Evolutionary conservation across 2,329 filamentous ascomycete species (phyloP).

Genomic region (Leptosphaerulina australis): DNA sequence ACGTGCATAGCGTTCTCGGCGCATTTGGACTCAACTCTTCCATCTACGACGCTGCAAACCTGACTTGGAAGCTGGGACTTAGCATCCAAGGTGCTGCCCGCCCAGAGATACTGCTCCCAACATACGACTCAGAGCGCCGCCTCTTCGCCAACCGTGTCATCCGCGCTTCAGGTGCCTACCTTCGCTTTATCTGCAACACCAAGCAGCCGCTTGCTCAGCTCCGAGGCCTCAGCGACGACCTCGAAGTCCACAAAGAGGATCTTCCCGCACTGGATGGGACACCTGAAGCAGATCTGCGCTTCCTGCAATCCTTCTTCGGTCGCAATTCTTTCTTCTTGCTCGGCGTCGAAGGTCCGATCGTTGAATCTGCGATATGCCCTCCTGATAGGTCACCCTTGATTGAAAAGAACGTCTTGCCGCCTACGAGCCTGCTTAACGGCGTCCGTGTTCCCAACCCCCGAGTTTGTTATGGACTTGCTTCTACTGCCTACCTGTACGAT

Average conservation of each 20-base stretch:
- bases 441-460: conserved; percentile 43
- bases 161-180: conserved; percentile 25
- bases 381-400: no score
- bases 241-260: neutral
- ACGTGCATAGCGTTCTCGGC: conserved; percentile 47
- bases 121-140: conserved; percentile 42
- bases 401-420: no score
- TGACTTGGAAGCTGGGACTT: conserved; percentile 47
- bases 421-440: conserved; percentile 35
- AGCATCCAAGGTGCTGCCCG: conserved; percentile 24
- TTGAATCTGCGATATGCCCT: no score
- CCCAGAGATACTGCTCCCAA: conserved; percentile 32
- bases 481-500: conserved; percentile 48
- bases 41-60: conserved; percentile 46
- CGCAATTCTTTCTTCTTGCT: no score
- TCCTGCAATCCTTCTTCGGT: no score
- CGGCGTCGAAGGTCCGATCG: no score
- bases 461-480: no score
- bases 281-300: no score
- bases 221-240: neutral
- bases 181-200: conserved; percentile 32
- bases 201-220: conserved; percentile 10
- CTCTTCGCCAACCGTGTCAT: conserved; percentile 28
- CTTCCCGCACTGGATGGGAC: no score
- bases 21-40: conserved; percentile 49